Base-by-base conservation (phyloP, 2,329 filamentous ascomycete genomes). In the Hypocreales sp. region DNA sequence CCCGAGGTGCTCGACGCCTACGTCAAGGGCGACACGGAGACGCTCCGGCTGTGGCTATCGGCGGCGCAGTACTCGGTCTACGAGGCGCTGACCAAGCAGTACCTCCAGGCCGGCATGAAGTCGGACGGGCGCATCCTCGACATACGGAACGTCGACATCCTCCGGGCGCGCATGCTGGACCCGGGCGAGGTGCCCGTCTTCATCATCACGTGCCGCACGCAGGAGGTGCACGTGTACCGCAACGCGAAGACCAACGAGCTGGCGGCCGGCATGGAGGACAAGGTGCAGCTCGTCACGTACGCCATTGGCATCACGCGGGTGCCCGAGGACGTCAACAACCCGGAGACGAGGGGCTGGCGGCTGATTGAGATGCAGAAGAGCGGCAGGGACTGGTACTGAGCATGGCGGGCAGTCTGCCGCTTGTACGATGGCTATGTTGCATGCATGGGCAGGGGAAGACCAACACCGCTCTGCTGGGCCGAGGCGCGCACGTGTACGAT, bases 321-420 rank as follows among this genome's bases (percentile, higher is more conserved):
- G 33, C 77, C 90, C 3, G 90, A 98, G 49, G 90, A 98, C 41
- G 87, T 95, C 40, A 87, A 77, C 62, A 95, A 98, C 53, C 81
- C 84, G 2, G 90, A 98, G 60, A 98, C 90, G 8, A 71, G 86
- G 47, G 90, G 90, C 18, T 98, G 90, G 90, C 77, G 87, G 45
- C 62, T 98, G 53, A 95, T 98, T 48, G 90, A 98, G 61, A 73
- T 98, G 63, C 90, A 98, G 56, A 98, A 98, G 75, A 92, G 83
- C 53, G 87, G 81, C 30, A 73, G 90, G 46, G 90, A 98, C 58
- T 95, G 67, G 54, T 67, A 69, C 40, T 72, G 56, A 57, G 25
- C 29, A 24, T n/a, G n/a, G n/a, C n/a, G n/a, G n/a, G n/a, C n/a
- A n/a, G n/a, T n/a, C n/a, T n/a, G n/a, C n/a, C n/a, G n/a, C n/a